Conservation (phyloP, 208 protist species). For the Trypanosoma platydactyli region DNA sequence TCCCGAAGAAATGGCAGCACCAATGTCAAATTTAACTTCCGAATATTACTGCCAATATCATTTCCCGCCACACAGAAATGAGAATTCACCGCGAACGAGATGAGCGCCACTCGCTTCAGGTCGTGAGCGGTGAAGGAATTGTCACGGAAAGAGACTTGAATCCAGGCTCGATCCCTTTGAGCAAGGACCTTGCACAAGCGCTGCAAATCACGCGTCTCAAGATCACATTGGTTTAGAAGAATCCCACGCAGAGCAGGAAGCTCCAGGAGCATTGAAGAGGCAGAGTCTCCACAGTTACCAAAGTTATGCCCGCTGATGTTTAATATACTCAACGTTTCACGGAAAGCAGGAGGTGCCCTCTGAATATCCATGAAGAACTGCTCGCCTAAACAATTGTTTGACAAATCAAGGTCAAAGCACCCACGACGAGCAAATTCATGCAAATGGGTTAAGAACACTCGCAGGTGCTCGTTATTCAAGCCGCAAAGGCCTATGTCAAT, state of each 20-base stretch:
- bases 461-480: conserved; percentile 41
- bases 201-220: conserved; percentile 29
- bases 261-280: conserved; percentile 32
- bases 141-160: conserved; percentile 11
- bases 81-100: conserved; percentile 12
- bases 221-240: conserved; percentile 25
- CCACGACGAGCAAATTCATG: conserved; percentile 31
- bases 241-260: conserved; percentile 32
- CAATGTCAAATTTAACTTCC: conserved; percentile 22
- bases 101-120: conserved; percentile 15
- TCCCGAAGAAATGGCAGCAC: conserved; percentile 29
- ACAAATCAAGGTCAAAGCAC: conserved; percentile 47
- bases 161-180: conserved; percentile 15
- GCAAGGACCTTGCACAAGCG: conserved; percentile 39
- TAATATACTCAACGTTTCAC: conserved; percentile 27
- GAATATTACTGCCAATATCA: conserved; percentile 30
- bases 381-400: conserved; percentile 37
- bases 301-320: conserved; percentile 36
- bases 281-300: conserved; percentile 27
- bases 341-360: conserved; percentile 17
- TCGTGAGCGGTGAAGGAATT: conserved; percentile 7
- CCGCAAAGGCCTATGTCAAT: conserved; percentile 50
- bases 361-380: conserved; percentile 34
- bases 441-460: conserved; percentile 32
- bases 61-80: conserved; percentile 18